Evolutionary conservation across 805 yeast genomes (phyloP).

Genomic region (Cyberlindnera subsufficiens): DNA sequence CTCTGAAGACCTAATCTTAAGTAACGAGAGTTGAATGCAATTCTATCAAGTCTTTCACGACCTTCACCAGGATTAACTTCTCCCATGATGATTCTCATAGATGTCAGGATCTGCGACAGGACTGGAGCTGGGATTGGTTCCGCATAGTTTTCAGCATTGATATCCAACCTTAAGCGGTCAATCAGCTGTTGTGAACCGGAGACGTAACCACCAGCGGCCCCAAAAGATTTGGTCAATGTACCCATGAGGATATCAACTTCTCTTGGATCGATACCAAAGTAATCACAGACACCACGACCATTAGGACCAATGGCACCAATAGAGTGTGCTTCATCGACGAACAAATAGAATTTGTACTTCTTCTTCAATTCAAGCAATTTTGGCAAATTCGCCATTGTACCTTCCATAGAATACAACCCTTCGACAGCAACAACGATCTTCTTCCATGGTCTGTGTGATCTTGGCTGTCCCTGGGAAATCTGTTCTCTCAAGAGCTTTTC

Average conservation of each 20-base stretch:
- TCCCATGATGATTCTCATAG: conserved; percentile 75
- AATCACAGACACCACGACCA: conserved; percentile 95
- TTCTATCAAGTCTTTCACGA: conserved; percentile 79
- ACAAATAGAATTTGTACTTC: conserved; percentile 83
- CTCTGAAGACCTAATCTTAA: conserved; percentile 85
- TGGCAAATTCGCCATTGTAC: conserved; percentile 72
- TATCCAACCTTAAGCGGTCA: conserved; percentile 66
- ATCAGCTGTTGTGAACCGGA: conserved; percentile 70
- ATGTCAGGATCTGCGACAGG: conserved; percentile 76
- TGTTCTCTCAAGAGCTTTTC: conserved; percentile 68
- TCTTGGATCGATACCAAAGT: conserved; percentile 72
- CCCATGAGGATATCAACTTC: conserved; percentile 92
- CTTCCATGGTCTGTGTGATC: conserved; percentile 94
- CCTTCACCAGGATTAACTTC: conserved; percentile 91
- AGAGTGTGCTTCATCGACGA: conserved; percentile 97
- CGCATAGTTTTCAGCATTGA: conserved; percentile 69
- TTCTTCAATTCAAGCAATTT: conserved; percentile 68
- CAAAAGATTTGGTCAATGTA: conserved; percentile 93
- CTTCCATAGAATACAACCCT: conserved; percentile 77
- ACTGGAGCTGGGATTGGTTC: conserved; percentile 93
- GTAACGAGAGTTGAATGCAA: conserved; percentile 94
- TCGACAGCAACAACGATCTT: conserved; percentile 84
- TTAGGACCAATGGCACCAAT: conserved; percentile 96
- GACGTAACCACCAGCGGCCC: conserved; percentile 97
- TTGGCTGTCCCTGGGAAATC: conserved; percentile 52